phyloP scores from a whole-genome alignment of 2,329 filamentous ascomycete species.

The Falciphora oryzae region DNA sequence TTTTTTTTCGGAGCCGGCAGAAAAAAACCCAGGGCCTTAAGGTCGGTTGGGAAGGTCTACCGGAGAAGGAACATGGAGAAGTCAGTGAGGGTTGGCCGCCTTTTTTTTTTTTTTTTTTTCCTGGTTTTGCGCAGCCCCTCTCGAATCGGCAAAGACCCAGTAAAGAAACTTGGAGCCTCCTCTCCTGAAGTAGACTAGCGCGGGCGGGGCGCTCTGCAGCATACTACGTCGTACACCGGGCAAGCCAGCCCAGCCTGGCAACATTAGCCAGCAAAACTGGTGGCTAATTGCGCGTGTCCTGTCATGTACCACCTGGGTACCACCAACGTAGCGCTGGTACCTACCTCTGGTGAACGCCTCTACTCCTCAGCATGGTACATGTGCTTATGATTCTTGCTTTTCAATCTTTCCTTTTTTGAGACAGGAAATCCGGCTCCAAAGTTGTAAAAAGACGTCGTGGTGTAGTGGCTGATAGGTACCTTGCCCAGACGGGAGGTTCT shows the following conservation, averaged over 20 bases:
- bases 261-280: background rate
- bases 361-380: too few species aligned
- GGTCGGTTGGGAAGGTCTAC: background rate
- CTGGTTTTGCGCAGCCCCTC: constrained; percentile 4
- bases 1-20: constrained; percentile 25
- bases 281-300: too few species aligned
- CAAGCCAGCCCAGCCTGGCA: background rate
- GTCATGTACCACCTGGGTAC: too few species aligned
- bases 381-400: too few species aligned
- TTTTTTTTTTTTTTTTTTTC: constrained; percentile 13
- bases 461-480: too few species aligned
- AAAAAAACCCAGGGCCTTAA: background rate
- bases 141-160: background rate
- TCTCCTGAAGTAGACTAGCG: background rate
- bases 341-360: too few species aligned
- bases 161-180: constrained; percentile 7
- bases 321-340: too few species aligned
- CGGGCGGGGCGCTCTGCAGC: background rate
- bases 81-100: background rate
- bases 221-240: background rate
- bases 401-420: too few species aligned
- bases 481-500: too few species aligned
- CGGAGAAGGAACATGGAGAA: too few species aligned
- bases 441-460: too few species aligned
- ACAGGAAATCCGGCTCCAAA: too few species aligned